A percentile compares a stretch with the other conserved stretches of the same genome.
phyloP scores from a whole-genome alignment of 202 grass and related monocot species.

The Musa balbisiana region DNA sequence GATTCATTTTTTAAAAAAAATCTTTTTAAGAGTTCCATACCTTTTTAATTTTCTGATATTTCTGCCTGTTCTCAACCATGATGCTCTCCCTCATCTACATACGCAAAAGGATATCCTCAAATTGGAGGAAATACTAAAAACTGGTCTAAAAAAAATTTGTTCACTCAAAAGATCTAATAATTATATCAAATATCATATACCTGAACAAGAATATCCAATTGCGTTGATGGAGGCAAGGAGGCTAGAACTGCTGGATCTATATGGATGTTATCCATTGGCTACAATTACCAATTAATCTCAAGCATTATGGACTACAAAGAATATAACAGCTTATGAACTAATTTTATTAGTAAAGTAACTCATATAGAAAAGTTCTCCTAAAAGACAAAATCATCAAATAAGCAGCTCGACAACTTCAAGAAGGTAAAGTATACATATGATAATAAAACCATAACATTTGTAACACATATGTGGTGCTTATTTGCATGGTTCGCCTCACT shows the following conservation, averaged over 20 bases:
- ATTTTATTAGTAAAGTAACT: neutral
- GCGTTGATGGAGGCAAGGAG: slow-evolving; percentile 92
- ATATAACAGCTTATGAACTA: neutral
- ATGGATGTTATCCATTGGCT: slow-evolving; percentile 56
- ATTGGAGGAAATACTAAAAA: slow-evolving; percentile 3
- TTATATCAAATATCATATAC: slow-evolving; percentile 24
- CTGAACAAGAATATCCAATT: slow-evolving; percentile 98
- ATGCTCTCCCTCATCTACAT: slow-evolving; percentile 88
- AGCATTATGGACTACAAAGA: neutral
- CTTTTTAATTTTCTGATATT: slow-evolving; percentile 96
- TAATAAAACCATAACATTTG: too few relatives aligned
- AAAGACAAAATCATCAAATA: neutral
- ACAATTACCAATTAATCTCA: slow-evolving; percentile 22
- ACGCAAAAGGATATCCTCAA: slow-evolving; percentile 23
- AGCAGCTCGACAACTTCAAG: neutral
- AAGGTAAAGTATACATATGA: too few relatives aligned
- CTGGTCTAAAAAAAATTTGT: slow-evolving; percentile 15
- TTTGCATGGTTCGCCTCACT: too few relatives aligned
- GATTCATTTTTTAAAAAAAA: neutral
- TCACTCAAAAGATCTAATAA: slow-evolving; percentile 25
- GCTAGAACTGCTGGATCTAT: slow-evolving; percentile 88
- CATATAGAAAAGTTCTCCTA: neutral
- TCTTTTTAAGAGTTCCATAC: slow-evolving; percentile 16
- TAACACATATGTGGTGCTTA: too few relatives aligned
- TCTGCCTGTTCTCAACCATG: slow-evolving; percentile 97